Base-by-base conservation (phyloP, 1,139 yeast species). In the Eremothecium coryli region DNA sequence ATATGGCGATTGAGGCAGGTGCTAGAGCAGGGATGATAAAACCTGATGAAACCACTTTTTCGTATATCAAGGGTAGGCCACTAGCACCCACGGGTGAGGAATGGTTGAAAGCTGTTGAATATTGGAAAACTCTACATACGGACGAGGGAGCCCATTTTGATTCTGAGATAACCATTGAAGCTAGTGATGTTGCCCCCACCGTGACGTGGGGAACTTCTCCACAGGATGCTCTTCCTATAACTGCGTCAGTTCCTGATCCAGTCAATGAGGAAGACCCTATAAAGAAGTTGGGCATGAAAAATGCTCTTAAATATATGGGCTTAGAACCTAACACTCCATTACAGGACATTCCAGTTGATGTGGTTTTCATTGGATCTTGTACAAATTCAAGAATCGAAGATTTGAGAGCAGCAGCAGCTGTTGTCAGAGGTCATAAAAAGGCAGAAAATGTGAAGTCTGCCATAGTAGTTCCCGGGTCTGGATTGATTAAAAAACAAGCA, bases 151-250 rank as follows among this genome's bases (percentile, higher is more conserved):
- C 98, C 26, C 66, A 72, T 43, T 90, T 86, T 49, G 98, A 90
- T 56, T 65, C 73, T 49, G 95, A 84, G 50, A 80, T 90, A 48
- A 69, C 71, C 36, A 82, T 90, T 54, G 69, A 80, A 46, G 95
- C 93, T 32, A 65, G 71, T 25, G 97, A 88, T 51, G 80, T 90
- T 42, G 76, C 81, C 33, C 98, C 98, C 45, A 90, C 98, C 21
- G 86, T 90, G 42, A 90, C 98, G 13, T 90, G 98, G 98, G 98
- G 98, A 68, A 90, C 93, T 47, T 88, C 97, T 51, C 98, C 98
- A 25, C 97, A 90, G 65, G 98, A 90, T 58, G 97, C 97, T 30
- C 69, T 90, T 46, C 97, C 98, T 45, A 88, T 90, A 54, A 79
- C 90, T 18, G 94, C 84, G 18, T 54, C 62, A 17, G 95, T 88